These are phyloP conservation scores for Sedum album DNA, from an alignment of 164 flowering plant species.

Conservation along the genomic window DNA sequence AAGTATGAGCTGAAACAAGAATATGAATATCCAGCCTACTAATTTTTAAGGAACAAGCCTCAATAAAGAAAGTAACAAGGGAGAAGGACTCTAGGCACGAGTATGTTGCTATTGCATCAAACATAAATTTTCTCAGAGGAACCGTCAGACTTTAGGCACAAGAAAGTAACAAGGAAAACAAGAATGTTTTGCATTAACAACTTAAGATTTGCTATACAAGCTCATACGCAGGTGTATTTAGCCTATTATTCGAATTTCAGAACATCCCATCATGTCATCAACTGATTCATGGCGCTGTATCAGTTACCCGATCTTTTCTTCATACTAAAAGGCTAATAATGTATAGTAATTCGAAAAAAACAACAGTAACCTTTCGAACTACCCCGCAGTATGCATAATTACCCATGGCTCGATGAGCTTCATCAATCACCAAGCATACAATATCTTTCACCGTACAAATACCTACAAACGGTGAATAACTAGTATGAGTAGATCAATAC, in stretches of 20 bases:
- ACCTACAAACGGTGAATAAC: constrained; percentile 33
- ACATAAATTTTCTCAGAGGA: neutral
- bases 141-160: no score
- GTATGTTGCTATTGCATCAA: neutral
- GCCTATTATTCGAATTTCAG: neutral
- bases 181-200: neutral
- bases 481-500: neutral
- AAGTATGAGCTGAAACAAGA: neutral
- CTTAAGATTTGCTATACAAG: neutral
- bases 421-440: constrained; percentile 91
- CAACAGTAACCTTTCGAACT: constrained; percentile 59
- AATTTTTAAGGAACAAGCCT: neutral
- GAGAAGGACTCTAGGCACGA: no score
- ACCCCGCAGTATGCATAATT: constrained; percentile 84
- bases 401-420: constrained; percentile 92
- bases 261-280: constrained; percentile 40
- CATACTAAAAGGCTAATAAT: neutral
- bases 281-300: constrained; percentile 26
- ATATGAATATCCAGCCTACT: neutral
- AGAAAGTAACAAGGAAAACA: no score
- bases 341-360: neutral
- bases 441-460: constrained; percentile 57
- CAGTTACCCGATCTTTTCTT: neutral
- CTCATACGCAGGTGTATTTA: neutral
- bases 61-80: no score